These are phyloP conservation scores for Lepidium didymum DNA, from an alignment of 345 rosid species.

Conservation along the genomic window DNA sequence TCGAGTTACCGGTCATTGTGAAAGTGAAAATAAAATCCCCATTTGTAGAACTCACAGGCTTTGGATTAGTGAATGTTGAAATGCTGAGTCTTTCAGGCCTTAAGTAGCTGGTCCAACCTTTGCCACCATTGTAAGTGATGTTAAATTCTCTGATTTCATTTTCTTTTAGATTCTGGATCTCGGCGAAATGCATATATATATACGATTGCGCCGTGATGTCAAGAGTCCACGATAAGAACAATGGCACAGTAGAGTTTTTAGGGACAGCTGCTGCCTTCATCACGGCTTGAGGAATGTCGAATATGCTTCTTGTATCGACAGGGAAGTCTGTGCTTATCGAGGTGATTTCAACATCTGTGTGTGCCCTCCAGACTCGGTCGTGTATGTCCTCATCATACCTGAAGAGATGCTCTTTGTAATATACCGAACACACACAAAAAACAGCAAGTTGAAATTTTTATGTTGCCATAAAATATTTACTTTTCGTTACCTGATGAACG, in stretches of 20 bases:
- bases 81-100: constrained; percentile 24
- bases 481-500: constrained; percentile 15
- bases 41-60: constrained; percentile 8
- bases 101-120: neutral
- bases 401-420: too few species aligned
- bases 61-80: constrained; percentile 3
- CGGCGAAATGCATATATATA: constrained; percentile 45
- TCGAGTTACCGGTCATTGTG: constrained; percentile 10
- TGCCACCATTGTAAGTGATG: constrained; percentile 24
- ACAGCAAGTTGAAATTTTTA: too few species aligned
- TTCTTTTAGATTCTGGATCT: constrained; percentile 15
- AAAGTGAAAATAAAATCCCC: constrained; percentile 14
- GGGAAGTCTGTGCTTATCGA: too few species aligned
- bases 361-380: constrained; percentile 41
- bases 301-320: too few species aligned
- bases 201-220: neutral
- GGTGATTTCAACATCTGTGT: neutral
- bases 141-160: constrained; percentile 31
- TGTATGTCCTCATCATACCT: constrained; percentile 39
- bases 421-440: too few species aligned
- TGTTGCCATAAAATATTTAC: too few species aligned
- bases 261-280: neutral
- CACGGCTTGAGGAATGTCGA: too few species aligned
- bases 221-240: neutral
- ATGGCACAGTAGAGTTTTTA: too few species aligned